A percentile compares a stretch with the other conserved stretches of the same genome.
Conservation (phyloP, 1,284 basidiomycete genomes). For the Tylopilus sp. region DNA sequence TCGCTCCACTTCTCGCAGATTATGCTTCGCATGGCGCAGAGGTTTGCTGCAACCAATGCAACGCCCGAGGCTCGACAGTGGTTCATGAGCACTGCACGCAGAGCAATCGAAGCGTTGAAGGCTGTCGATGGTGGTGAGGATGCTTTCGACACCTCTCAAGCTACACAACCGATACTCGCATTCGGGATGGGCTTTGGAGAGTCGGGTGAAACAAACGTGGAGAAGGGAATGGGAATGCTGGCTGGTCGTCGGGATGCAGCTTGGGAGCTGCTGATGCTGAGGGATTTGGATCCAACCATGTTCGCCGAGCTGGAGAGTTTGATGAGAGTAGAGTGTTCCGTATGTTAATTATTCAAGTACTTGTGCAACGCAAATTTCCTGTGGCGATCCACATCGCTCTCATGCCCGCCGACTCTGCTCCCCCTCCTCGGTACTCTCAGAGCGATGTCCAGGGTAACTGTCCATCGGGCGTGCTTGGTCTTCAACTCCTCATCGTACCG, state of each 20-base stretch:
- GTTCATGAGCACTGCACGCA: conserved; percentile 63
- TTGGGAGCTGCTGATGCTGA: conserved; percentile 61
- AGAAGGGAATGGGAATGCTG: conserved; percentile 70
- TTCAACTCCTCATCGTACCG: conserved; percentile 65
- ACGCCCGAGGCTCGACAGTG: conserved; percentile 47
- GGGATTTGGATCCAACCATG: conserved; percentile 64
- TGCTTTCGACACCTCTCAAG: conserved; percentile 61
- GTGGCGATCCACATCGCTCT: conserved; percentile 12
- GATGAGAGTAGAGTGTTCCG: conserved; percentile 52
- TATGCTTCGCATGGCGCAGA: conserved; percentile 62
- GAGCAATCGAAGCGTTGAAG: conserved; percentile 81
- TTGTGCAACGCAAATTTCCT: not conserved
- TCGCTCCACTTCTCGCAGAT: conserved; percentile 57
- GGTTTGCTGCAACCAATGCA: conserved; percentile 45
- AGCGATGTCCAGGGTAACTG: conserved; percentile 14
- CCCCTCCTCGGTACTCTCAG: conserved; percentile 40
- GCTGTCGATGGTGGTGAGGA: conserved; percentile 78
- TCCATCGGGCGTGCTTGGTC: conserved; percentile 15
- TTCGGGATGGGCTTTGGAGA: conserved; percentile 78
- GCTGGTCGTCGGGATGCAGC: conserved; percentile 67
- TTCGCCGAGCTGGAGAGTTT: conserved; percentile 75
- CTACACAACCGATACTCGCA: conserved; percentile 51
- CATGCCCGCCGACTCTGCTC: conserved; percentile 32
- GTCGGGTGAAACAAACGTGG: conserved; percentile 56
- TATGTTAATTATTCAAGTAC: not conserved